Evolutionary conservation across 768 basidiomycete genomes (phyloP), one percentile per base, ranked within the genome.

Genomic region (Pisolithus tinctorius): DNA sequence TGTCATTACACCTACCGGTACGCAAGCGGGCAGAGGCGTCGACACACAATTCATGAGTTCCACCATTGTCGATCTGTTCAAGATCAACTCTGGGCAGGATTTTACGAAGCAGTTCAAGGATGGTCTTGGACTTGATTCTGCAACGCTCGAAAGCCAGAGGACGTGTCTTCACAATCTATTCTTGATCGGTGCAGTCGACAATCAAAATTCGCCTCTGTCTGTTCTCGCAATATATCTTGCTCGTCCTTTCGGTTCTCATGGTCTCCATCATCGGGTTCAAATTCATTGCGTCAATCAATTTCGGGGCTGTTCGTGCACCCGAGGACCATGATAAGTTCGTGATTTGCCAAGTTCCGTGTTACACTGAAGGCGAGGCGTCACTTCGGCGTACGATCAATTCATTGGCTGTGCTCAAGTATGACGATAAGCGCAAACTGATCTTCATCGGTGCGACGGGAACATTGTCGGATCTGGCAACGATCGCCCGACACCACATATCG

Each of bases 401-500:
- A 4, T 73, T 99, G 51, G 92, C 95, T 2, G 82, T 88, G 65
- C 76, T 95, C 70, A 94, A 91, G 69, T 99, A 98, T 61, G 95
- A 99, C 62, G 95, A 99, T 74, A 99, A 98, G 71, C 88, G 95
- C 37, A 97, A 97, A 69, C 74, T 98, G 7, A 74, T 98, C 27
- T 78, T 95, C 55, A 74, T 97, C 71, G 86, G 60, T 98, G 95
- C 63, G 95, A 99, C 67, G 95, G 95, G 59, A 99, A 93, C 80
- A 96, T 98, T 56, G 90, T 97, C 54, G 95, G 95, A 60, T 88
- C 88, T 3, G 94, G 95, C 5, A 98, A 98, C 68, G 93, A 98
- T 69, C 81, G 90, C 23, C 90, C 94, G 5, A 99, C 95, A 0
- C 95, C 95, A 1, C 84, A 92, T 46, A 96, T 99, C 55, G 95